Evolutionary conservation across 2,329 filamentous ascomycete genomes (phyloP).

Genomic region (Diaporthe citrichinensis): DNA sequence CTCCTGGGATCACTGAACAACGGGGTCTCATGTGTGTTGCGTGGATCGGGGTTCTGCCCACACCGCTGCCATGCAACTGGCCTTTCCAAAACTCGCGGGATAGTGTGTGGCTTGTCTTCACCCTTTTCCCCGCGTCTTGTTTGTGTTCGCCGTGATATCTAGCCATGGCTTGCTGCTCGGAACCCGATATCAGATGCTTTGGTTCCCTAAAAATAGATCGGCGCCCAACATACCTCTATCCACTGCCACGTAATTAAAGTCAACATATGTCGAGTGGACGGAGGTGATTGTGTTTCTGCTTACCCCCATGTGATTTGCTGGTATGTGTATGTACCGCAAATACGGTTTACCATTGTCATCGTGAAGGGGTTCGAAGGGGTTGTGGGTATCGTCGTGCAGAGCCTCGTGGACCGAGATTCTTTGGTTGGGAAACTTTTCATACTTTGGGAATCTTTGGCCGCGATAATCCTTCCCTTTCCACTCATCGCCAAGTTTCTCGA

Average conservation of each 20-base stretch:
- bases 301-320: conserved; percentile 35
- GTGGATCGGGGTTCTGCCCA: conserved; percentile 11
- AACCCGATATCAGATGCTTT: no score
- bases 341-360: not conserved
- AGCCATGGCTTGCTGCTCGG: conserved; percentile 26
- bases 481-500: not conserved
- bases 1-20: conserved; percentile 15
- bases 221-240: conserved; percentile 35
- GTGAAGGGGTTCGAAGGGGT: not conserved
- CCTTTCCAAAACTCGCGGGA: conserved; percentile 34
- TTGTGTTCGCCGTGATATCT: conserved; percentile 4
- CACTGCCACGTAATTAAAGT: not conserved
- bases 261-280: not conserved
- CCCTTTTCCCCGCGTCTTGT: not conserved
- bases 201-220: no score
- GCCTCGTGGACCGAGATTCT: not conserved
- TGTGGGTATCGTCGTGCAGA: not conserved
- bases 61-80: conserved; percentile 25
- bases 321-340: conserved; percentile 26
- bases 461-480: conserved; percentile 4
- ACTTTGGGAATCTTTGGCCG: not conserved
- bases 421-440: conserved; percentile 12
- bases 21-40: conserved; percentile 34
- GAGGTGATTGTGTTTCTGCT: not conserved
- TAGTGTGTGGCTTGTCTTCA: not conserved